These are phyloP conservation scores for Andalucia godoyi DNA, from an alignment of 78 protist species.

Conservation along the genomic window DNA sequence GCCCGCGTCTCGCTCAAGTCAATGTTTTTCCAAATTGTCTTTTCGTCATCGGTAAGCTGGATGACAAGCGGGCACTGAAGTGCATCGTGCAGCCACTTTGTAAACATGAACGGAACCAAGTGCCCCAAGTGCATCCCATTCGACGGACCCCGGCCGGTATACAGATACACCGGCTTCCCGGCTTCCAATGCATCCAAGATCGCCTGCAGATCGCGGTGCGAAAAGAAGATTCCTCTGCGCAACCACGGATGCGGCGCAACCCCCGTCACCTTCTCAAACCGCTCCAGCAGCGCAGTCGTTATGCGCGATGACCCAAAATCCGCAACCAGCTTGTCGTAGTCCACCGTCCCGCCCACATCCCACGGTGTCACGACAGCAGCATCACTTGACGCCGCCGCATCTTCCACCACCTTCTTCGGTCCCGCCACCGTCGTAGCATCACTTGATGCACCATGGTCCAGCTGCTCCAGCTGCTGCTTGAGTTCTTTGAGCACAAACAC, in stretches of 20 bases:
- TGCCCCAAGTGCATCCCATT: slow-evolving; percentile 96
- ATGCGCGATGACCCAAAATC: slow-evolving; percentile 60
- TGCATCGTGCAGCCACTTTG: slow-evolving; percentile 78
- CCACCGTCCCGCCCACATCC: too few species aligned
- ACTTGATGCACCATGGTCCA: too few species aligned
- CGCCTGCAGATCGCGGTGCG: slow-evolving; percentile 74
- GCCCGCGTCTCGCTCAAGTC: slow-evolving; percentile 51
- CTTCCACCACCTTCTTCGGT: too few species aligned
- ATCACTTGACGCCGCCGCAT: too few species aligned
- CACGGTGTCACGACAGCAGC: too few species aligned
- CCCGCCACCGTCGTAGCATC: too few species aligned
- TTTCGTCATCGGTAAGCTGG: slow-evolving; percentile 99
- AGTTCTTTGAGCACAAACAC: too few species aligned
- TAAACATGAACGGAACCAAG: slow-evolving; percentile 88
- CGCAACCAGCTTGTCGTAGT: slow-evolving; percentile 73
- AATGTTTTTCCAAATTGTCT: slow-evolving; percentile 79
- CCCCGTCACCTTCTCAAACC: slow-evolving; percentile 71
- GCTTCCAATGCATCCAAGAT: slow-evolving; percentile 63
- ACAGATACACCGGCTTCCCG: slow-evolving; percentile 88
- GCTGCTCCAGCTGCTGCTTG: too few species aligned
- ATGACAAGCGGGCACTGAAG: slow-evolving; percentile 94
- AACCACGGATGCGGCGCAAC: slow-evolving; percentile 52
- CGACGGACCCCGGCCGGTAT: slow-evolving; percentile 99
- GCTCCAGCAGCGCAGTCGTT: slow-evolving; percentile 30
- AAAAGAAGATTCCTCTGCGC: slow-evolving; percentile 73